These are phyloP conservation scores for Pistacia vera DNA, from an alignment of 345 rosid species.

Conservation along the genomic window DNA sequence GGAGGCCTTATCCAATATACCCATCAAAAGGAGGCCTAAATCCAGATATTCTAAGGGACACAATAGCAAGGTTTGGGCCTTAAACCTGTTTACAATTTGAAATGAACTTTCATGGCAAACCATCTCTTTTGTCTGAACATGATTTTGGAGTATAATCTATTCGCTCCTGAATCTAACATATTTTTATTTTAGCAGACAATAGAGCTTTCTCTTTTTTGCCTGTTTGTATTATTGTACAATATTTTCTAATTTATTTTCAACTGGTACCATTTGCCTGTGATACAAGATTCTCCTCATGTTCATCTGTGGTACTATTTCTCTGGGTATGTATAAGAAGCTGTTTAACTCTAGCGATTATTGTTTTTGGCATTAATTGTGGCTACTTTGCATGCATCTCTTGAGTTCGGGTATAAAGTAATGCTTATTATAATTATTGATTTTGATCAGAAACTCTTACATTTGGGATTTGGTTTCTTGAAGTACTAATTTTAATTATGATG, in stretches of 20 bases:
- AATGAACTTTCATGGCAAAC: not conserved
- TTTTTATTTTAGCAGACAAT: slow-evolving; percentile 1
- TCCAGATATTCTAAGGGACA: slow-evolving; percentile 64
- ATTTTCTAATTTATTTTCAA: not conserved
- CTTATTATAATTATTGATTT: not conserved
- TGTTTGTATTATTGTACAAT: not conserved
- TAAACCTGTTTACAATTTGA: slow-evolving; percentile 8
- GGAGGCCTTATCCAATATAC: slow-evolving; percentile 90
- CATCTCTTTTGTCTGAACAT: not conserved
- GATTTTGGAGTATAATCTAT: not conserved
- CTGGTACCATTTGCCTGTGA: not conserved
- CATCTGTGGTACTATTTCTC: not conserved
- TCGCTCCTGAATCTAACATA: not conserved
- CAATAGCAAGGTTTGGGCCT: slow-evolving; percentile 62
- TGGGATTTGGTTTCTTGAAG: not conserved
- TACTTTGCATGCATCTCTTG: not conserved
- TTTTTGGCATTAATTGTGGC: slow-evolving; percentile 10
- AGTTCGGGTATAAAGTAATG: not conserved
- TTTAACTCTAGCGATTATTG: slow-evolving; percentile 3
- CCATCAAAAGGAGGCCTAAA: slow-evolving; percentile 89
- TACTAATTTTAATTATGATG: not conserved
- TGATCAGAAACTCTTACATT: not conserved
- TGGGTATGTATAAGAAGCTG: not conserved
- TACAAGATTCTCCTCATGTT: not conserved
- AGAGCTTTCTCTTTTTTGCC: not conserved